Evolutionary conservation across 2,329 filamentous ascomycete genomes (phyloP), one percentile per base, ranked within the genome.

Genomic region (Coleophoma eucalyptorum): DNA sequence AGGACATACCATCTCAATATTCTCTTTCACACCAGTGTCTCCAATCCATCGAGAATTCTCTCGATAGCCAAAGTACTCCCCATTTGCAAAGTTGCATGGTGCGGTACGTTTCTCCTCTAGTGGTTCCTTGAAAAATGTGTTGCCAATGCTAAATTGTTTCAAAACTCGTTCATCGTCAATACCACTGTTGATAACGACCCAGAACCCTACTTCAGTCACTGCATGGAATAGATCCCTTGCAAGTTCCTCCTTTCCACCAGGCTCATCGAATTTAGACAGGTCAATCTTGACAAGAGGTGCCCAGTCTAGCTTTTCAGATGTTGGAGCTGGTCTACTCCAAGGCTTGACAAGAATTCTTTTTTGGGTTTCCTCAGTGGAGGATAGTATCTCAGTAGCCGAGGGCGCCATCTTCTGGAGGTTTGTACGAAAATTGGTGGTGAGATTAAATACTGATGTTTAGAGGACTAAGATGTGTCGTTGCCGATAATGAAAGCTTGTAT

Each of bases 111-210:
- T 84, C 61, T 84, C 79, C 18, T 80, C 75, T 0, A 72, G 69
- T 0, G 80, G 71, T 2, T 84, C 67, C 7, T 75, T 63, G 59
- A 84, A 83, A 52, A 84, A 74, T 37, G 77, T 71, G 50, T 79
- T 78, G 2, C 76, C 80, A 4, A 84, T 73, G 26, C 79, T 78
- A 54, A 83, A 84, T 52, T 84, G 80, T 13, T 70, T 68, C 56
- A 83, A 75, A 2, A 84, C 73, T 57, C 80, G 71, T 42, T 81
- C 79, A 59, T 83, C 79, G 3, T 65, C 68, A 32, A 84, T 70
- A 43, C 79, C 80, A 52, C 79, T 83, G 65, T 84, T 81, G 50
- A 75, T 76, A 32, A 84, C 75, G 54, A 83, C 82, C 66, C 84
- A 84, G 67, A 84, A 80, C 1, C 80, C 77, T 61, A 72, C 66